Evolutionary conservation across 2,329 filamentous ascomycete genomes (phyloP).

Genomic region (Pseudocercospora fijiensis): DNA sequence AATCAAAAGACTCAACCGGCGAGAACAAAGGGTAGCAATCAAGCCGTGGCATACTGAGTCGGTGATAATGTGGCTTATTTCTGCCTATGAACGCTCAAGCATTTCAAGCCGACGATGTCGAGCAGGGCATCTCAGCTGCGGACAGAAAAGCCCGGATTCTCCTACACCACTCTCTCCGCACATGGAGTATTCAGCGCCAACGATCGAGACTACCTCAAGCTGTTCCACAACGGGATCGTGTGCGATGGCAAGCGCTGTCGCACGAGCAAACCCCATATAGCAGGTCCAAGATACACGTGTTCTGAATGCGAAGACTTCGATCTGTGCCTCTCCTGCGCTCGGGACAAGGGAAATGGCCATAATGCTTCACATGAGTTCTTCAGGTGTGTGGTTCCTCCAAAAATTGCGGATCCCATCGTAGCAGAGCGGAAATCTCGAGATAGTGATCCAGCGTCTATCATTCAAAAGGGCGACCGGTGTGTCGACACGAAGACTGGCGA

Average conservation of each 20-base stretch:
- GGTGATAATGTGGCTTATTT: background rate
- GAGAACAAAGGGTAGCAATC: background rate
- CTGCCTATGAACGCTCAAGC: background rate
- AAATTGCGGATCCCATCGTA: background rate
- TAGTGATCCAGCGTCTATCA: background rate
- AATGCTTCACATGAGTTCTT: background rate
- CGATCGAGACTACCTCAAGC: background rate
- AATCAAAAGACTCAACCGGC: too few species aligned
- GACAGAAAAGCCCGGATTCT: background rate
- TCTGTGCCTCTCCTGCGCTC: background rate
- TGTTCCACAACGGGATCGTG: background rate
- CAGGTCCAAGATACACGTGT: background rate
- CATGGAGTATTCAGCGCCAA: background rate
- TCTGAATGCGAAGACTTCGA: background rate
- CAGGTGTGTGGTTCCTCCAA: background rate
- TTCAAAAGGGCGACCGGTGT: background rate
- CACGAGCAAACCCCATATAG: background rate
- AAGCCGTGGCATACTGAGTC: background rate
- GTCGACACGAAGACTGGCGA: background rate
- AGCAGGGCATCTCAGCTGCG: background rate
- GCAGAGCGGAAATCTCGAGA: background rate
- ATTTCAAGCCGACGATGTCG: background rate
- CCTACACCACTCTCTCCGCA: background rate
- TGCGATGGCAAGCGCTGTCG: background rate
- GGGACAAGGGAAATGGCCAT: background rate